These are phyloP conservation scores for Spinacia oleracea DNA, from an alignment of 179 eudicot species.

Conservation along the genomic window DNA sequence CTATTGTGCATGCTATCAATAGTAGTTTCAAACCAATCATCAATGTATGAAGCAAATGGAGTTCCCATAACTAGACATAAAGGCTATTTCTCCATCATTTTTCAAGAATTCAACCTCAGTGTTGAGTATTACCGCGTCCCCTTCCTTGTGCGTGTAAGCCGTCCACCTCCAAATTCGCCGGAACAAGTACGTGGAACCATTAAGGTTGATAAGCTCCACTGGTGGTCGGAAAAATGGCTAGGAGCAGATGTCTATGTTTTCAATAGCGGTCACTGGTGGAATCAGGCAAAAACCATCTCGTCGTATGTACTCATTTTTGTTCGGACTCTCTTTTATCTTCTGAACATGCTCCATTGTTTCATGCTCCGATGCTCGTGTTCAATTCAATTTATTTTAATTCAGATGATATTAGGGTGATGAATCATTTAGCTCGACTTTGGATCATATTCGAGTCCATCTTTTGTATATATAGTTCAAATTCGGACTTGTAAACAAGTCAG, in stretches of 20 bases:
- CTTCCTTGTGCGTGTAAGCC: slow-evolving; percentile 50
- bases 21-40: slow-evolving; percentile 55
- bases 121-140: slow-evolving; percentile 79
- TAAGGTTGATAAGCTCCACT: slow-evolving; percentile 68
- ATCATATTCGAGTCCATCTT: too few species aligned
- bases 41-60: slow-evolving; percentile 63
- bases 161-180: slow-evolving; percentile 54
- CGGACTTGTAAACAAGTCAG: too few species aligned
- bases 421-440: too few species aligned
- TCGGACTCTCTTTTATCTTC: background rate
- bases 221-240: slow-evolving; percentile 63
- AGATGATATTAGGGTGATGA: too few species aligned
- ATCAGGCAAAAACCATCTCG: slow-evolving; percentile 60
- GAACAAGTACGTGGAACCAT: slow-evolving; percentile 47
- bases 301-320: slow-evolving; percentile 34
- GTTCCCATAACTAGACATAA: slow-evolving; percentile 75
- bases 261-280: slow-evolving; percentile 97
- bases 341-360: too few species aligned
- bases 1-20: slow-evolving; percentile 75
- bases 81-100: slow-evolving; percentile 62
- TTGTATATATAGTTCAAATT: too few species aligned
- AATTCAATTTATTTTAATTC: too few species aligned
- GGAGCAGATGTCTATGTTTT: slow-evolving; percentile 67
- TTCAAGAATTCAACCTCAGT: slow-evolving; percentile 62
- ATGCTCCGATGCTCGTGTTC: too few species aligned